Evolutionary conservation across 176 grass and related monocot genomes (phyloP), one percentile per base, ranked within the genome.

Genomic region (Oryza officinalis): DNA sequence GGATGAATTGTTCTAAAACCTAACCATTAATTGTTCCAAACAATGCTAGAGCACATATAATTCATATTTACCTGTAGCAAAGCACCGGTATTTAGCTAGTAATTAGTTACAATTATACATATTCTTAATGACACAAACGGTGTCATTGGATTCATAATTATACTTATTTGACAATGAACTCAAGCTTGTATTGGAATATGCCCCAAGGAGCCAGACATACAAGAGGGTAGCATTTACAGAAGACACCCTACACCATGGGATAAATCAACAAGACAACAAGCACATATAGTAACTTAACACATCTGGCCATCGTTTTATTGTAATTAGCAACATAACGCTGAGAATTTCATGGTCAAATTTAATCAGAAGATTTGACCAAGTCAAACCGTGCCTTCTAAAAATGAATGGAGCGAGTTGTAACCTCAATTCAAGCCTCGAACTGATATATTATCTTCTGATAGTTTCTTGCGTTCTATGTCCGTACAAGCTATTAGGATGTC

Each of bases 401-500:
- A 63, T 43, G 12, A 78, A 65, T 1, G 6, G 65, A 33, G 40
- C 1, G 18, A 33, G 18, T 66, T 52, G 50, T 72, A 72, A 54
- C 66, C 25, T 57, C 3, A 35, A 35, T 35, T 35, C 33, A 45
- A 78, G 38, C 26, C 38, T 22, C 41, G 27, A 38, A 22, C 78
- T 22, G 25, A 35, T 75, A 59, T 68, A 59, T 72, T 63, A 41
- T 38, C 26, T 65, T 81, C 63, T 60, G 77, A 68, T 81, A 43
- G 11, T 83, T 71, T 72, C 25, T 63, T 83, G 65, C 43, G 41
- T 83, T 59, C 17, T 69, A 23, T 81, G 31, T 50, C 67, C 76
- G 9, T 46, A 76, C 26, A 63, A 80, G 5, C 27, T 75, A 75
- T 79, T 32, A 81, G 64, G 9, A 85, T 81, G 59, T 13, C 54